Base-by-base conservation (phyloP, 1,139 yeast species). In the Suhomyces kunorum region DNA sequence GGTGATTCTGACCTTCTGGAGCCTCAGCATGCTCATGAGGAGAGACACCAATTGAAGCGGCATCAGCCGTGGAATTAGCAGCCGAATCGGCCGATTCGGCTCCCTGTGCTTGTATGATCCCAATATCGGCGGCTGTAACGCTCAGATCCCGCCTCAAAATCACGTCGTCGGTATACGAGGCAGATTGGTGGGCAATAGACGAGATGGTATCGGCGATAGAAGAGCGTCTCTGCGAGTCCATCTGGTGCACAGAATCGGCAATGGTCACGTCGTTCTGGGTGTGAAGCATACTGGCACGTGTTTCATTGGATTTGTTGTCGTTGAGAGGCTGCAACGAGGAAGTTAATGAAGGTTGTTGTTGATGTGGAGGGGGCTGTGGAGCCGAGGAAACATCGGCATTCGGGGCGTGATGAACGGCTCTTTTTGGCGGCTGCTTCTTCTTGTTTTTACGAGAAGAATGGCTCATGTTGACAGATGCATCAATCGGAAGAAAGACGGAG, bases 171-270 rank as follows among this genome's bases (percentile, higher is more conserved):
- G 54, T 53, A 27, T 43, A 36, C 6, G 12, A 19, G 11, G 51
- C 54, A 1, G 55, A 45, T 14, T 40, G 38, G 9, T 26, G 37
- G 11, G 56, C 54, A 39, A 45, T 44, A 8, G 53, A 46, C 15
- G 51, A 42, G 16, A 53, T 50, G 23, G 46, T 44, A 28, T 47
- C 48, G 15, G 46, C 54, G 23, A 53, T 48, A 6, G 51, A 41
- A 4, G 43, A 18, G 27, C 41, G 33, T 36, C 45, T 31, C 8
- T 34, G 29, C 3, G 26, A 31, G 3, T 42, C 36, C 3, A 15
- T 12, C 12, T 32, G 31, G 16, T 14, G 6, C 13, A 7, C 31
- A 8, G 38, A 24, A 24, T 29, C 23, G 27, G 29, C 32, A 38
- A 31, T 14, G 28, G 14, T n/a, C 24, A 18, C 20, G 32, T 34